These are phyloP conservation scores for Penicillium sp. DNA, from an alignment of 2,329 filamentous ascomycete species.

Conservation along the genomic window DNA sequence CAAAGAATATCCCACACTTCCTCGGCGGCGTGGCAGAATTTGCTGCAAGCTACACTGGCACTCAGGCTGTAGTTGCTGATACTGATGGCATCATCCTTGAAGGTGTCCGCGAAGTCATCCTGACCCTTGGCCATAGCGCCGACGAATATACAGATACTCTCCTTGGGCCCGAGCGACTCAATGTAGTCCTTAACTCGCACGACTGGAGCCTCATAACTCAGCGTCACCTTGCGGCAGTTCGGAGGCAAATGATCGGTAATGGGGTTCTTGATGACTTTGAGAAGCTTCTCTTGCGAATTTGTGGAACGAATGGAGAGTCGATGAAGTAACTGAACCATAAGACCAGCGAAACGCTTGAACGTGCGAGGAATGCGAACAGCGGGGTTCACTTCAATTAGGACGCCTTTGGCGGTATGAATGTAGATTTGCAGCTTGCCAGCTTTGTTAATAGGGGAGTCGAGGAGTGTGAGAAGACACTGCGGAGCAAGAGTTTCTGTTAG, in stretches of 20 bases:
- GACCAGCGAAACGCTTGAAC: constrained; percentile 96
- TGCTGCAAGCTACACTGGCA: constrained; percentile 98
- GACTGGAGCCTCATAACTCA: constrained; percentile 90
- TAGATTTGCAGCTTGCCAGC: constrained; percentile 97
- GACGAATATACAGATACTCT: constrained; percentile 97
- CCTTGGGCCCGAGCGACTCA: constrained; percentile 74
- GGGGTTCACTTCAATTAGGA: constrained; percentile 97
- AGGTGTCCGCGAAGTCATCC: constrained; percentile 92
- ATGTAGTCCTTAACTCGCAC: constrained; percentile 91
- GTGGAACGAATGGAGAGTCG: constrained; percentile 94
- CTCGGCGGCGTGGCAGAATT: constrained; percentile 98
- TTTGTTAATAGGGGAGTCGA: constrained; percentile 99
- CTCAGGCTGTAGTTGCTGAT: constrained; percentile 98
- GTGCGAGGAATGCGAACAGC: constrained; percentile 96
- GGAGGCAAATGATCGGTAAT: constrained; percentile 96
- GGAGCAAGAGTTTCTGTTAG: constrained; percentile 24
- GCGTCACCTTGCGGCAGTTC: constrained; percentile 96
- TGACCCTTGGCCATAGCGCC: constrained; percentile 98
- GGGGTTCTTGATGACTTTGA: constrained; percentile 97
- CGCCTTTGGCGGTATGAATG: constrained; percentile 96
- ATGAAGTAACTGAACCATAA: constrained; percentile 98
- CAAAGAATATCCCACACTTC: constrained; percentile 95
- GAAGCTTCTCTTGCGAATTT: constrained; percentile 94
- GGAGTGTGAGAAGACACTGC: constrained; percentile 92
- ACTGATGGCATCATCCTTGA: constrained; percentile 95